Conservation (phyloP, 495 filamentous ascomycete genomes). For the Cairneyella variabilis region DNA sequence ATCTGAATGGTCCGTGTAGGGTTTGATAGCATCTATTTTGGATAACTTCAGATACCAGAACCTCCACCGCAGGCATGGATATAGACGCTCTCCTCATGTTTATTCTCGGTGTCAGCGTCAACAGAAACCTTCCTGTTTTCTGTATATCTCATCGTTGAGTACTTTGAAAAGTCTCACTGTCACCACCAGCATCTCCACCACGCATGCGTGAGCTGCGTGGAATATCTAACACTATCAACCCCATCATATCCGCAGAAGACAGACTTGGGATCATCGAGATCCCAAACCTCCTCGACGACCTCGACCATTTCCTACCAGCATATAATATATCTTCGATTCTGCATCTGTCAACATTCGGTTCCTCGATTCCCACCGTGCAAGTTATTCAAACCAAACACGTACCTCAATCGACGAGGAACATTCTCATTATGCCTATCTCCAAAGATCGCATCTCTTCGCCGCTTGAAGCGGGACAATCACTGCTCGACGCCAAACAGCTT, state of each 20-base stretch:
- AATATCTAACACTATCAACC: background rate
- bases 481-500: conserved; percentile 44
- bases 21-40: background rate
- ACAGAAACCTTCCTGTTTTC: background rate
- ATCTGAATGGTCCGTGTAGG: conserved; percentile 2
- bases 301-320: background rate
- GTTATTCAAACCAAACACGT: too few species aligned
- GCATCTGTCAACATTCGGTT: too few species aligned
- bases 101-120: background rate
- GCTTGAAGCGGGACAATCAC: conserved; percentile 48
- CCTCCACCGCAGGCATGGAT: conserved; percentile 1
- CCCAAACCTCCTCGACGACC: background rate
- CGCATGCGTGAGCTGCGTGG: background rate
- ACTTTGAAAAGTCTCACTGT: background rate
- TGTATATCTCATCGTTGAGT: background rate
- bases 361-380: too few species aligned
- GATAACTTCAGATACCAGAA: conserved; percentile 2
- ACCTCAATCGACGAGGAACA: too few species aligned
- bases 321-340: too few species aligned
- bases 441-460: conserved; percentile 50
- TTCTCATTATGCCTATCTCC: conserved; percentile 28
- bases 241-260: background rate
- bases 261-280: background rate
- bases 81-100: background rate
- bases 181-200: background rate